Conservation (phyloP, 805 yeast genomes). For the Teunomyces panamensis region DNA sequence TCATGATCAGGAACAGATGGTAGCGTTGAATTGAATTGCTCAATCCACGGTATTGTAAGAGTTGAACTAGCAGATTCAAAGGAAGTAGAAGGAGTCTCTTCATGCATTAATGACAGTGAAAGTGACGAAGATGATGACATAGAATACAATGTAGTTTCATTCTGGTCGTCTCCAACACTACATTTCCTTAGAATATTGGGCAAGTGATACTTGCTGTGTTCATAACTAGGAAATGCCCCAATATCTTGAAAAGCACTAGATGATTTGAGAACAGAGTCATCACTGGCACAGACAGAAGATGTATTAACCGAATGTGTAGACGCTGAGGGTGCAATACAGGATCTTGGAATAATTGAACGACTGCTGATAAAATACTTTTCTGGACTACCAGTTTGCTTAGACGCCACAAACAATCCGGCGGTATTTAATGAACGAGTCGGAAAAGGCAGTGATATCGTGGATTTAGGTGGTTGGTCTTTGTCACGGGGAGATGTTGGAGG, state of each 20-base stretch:
- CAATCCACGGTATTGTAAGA: conserved; percentile 7
- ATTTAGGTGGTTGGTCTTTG: neutral
- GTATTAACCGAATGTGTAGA: conserved; percentile 9
- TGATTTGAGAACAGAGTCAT: neutral
- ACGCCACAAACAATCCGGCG: no score
- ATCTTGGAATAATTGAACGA: conserved; percentile 11
- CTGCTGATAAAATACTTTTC: conserved; percentile 6
- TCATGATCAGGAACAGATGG: conserved; percentile 7
- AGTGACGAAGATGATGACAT: neutral
- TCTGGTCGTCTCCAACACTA: neutral
- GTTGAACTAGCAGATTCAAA: neutral
- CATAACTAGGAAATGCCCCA: neutral
- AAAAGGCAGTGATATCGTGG: neutral
- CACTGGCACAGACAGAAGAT: neutral
- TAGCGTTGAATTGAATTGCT: conserved; percentile 9
- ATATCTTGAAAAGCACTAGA: neutral
- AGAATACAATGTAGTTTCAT: neutral
- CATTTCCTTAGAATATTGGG: neutral
- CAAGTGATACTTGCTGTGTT: neutral
- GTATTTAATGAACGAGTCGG: no score
- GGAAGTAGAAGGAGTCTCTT: neutral
- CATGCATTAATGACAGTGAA: neutral
- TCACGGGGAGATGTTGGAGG: conserved; percentile 7
- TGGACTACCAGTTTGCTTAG: neutral
- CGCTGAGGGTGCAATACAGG: conserved; percentile 10